Base-by-base conservation (phyloP, 2,329 filamentous ascomycete genomes). In the Microsporum ferrugineum region DNA sequence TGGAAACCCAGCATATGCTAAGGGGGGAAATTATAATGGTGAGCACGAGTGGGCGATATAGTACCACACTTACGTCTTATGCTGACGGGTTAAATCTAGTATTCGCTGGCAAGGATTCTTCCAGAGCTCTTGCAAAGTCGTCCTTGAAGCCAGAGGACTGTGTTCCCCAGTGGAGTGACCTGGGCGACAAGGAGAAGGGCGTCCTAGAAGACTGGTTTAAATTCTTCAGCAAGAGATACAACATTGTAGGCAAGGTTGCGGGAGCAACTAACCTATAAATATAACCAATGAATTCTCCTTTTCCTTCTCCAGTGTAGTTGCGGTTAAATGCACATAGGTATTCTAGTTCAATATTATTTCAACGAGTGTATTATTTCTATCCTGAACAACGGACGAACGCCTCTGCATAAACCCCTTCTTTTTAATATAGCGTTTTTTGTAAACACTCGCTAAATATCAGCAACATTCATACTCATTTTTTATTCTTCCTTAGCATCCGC, bases 191-290 rank as follows among this genome's bases (percentile, higher is more conserved):
- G 75, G 86, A 96, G 73, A 89, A 94, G 78, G 84, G 83, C 31
- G 86, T 88, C 2, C 77, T 99, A 63, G 82, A 92, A 60, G 94
- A 99, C 73, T 99, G 94, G 94, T 84, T 87, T 65, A 95, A 88
- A 1, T 99, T 95, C 77, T 99, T 99, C 76, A 89, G 88, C 67
- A 99, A 97, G 79, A 82, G 94, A 62, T 99, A 99, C 78, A 97
- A 96, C 69, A 83, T 97, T 59, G 76, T 78, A 45, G 77, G 77
- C 49, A 77, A 76, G 68, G 75, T 78, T 6, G 66, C 73, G 65
- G 73, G 70, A 57, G 73, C 73, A 17, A 71, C 68, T 47, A 76
- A 75, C 64, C 69, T 68, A 51, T 74, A 63, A 66, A 53, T n/a
- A 14, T 36, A 36, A 17, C 2, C 10, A 55, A 55, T 14, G 23